These are phyloP conservation scores for Globisporangium mamillatum DNA, from an alignment of 352 stramenopile species.

Conservation along the genomic window DNA sequence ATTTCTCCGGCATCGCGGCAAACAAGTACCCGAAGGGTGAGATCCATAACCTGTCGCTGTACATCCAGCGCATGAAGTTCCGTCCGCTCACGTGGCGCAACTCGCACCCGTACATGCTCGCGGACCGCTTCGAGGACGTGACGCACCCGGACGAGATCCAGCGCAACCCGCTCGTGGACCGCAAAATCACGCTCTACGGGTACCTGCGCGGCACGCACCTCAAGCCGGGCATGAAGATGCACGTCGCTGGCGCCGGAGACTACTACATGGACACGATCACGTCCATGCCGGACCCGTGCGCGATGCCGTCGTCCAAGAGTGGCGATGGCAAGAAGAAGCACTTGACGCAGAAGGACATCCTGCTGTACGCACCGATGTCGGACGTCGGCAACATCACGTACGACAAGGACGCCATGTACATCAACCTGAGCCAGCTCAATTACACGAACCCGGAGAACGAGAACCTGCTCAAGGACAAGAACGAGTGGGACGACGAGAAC, in stretches of 20 bases:
- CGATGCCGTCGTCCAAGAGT: conserved; percentile 78
- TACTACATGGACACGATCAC: conserved; percentile 95
- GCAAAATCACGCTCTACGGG: conserved; percentile 96
- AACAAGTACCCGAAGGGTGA: conserved; percentile 99
- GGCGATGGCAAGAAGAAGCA: conserved; percentile 81
- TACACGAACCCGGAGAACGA: conserved; percentile 93
- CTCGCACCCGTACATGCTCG: conserved; percentile 98
- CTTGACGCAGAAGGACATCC: conserved; percentile 92
- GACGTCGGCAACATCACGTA: conserved; percentile 98
- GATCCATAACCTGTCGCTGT: conserved; percentile 97
- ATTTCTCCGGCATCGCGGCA: conserved; percentile 96
- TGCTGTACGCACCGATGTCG: conserved; percentile 85
- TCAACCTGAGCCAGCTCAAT: conserved; percentile 93
- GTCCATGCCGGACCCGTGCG: conserved; percentile 96
- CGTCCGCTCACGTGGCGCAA: conserved; percentile 98
- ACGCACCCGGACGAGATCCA: conserved; percentile 94
- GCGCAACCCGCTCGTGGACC: conserved; percentile 90
- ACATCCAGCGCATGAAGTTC: conserved; percentile 98
- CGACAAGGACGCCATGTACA: conserved; percentile 99
- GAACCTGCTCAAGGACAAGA: conserved; percentile 48
- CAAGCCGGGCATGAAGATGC: conserved; percentile 95
- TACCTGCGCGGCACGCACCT: conserved; percentile 99
- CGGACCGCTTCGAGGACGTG: conserved; percentile 98
- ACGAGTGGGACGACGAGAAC: conserved; percentile 50
- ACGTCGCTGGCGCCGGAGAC: conserved; percentile 98